Percentiles rank a stretch among this genome's conserved stretches.
These are phyloP conservation scores for Colletotrichum salicis DNA, from an alignment of 2,329 filamentous ascomycete genomes.

Conservation along the genomic window DNA sequence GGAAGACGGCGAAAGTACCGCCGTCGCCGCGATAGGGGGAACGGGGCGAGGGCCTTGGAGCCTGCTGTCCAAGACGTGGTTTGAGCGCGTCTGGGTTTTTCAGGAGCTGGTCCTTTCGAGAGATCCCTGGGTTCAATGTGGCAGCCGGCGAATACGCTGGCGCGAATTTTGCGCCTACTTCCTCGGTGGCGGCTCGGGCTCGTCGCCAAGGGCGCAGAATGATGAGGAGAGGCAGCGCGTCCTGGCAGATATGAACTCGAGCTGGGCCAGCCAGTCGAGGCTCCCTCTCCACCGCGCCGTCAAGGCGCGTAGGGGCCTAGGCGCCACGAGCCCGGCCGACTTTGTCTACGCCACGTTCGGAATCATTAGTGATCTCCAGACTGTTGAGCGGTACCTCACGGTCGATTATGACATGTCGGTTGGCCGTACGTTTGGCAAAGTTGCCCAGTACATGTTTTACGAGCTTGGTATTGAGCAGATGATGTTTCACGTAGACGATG, in stretches of 20 bases:
- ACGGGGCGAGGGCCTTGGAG: not conserved
- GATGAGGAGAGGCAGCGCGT: not conserved
- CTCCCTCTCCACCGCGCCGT: not conserved
- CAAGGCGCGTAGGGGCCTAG: not conserved
- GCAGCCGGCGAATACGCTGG: slow-evolving; percentile 18
- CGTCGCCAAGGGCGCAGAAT: not conserved
- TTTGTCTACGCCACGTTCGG: slow-evolving; percentile 14
- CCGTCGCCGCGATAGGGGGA: not conserved
- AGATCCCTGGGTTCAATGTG: slow-evolving; percentile 40
- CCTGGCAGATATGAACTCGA: slow-evolving; percentile 11
- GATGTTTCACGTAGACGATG: not conserved
- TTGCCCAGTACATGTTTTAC: slow-evolving; percentile 9
- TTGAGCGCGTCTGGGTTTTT: slow-evolving; percentile 37
- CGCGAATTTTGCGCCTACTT: not conserved
- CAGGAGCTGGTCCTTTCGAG: slow-evolving; percentile 43
- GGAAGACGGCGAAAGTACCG: too few species aligned
- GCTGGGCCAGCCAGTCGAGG: not conserved
- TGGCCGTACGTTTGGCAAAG: not conserved
- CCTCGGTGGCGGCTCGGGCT: not conserved
- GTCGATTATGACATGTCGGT: slow-evolving; percentile 2
- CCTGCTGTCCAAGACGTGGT: slow-evolving; percentile 7
- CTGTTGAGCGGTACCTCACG: not conserved
- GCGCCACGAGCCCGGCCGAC: slow-evolving; percentile 13
- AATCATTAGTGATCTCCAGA: not conserved
- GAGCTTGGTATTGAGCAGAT: not conserved